Evolutionary conservation across 2,329 filamentous ascomycete species (phyloP), one percentile per base, ranked within the genome.

Genomic region (Zasmidium citrigriseum): DNA sequence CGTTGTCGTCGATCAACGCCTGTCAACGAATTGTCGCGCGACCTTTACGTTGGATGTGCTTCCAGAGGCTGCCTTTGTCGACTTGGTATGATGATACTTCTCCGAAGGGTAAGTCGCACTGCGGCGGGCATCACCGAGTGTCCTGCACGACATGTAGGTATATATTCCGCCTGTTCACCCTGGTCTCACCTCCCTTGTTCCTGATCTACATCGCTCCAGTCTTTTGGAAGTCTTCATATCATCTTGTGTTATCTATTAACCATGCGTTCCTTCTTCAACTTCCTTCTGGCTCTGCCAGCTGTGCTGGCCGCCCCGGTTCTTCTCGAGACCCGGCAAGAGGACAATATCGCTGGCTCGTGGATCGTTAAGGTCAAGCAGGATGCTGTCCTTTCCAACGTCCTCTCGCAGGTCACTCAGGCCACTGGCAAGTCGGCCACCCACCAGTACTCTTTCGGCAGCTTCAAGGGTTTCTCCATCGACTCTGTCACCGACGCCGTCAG

Each of bases 401-500:
- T 67, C 25, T 58, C 57, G 16, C 59, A 61, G 24, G 60, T 65
- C 23, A 51, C 59, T 4, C 29, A 55, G 23, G 55, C 58, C n/a
- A 52, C 58, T 11, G 63, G 63, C 34, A 52, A 53, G 4, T 46
- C 64, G 49, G 57, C 63, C 4, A 64, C 58, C 16, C 73, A 77
- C 47, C 68, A 72, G 22, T 78, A 75, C 64, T 63, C 64, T 41
- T 72, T 77, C 53, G 76, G 71, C 29, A 67, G 58, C 20, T 77
- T 74, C 64, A 74, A 72, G 58, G 76, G 75, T 16, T 74, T 77
- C 50, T 68, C 74, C 27, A 73, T 71, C 52, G 68, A 75, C 44
- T 66, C 76, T 22, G 64, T 62, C 25, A 67, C 73, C 38, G 65
- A 68, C 16, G 60, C 75, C 25, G 61, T 74, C 9, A 53, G 67